These are phyloP conservation scores for Hortiboletus flavorubellus DNA, from an alignment of 768 basidiomycete genomes.

Conservation along the genomic window DNA sequence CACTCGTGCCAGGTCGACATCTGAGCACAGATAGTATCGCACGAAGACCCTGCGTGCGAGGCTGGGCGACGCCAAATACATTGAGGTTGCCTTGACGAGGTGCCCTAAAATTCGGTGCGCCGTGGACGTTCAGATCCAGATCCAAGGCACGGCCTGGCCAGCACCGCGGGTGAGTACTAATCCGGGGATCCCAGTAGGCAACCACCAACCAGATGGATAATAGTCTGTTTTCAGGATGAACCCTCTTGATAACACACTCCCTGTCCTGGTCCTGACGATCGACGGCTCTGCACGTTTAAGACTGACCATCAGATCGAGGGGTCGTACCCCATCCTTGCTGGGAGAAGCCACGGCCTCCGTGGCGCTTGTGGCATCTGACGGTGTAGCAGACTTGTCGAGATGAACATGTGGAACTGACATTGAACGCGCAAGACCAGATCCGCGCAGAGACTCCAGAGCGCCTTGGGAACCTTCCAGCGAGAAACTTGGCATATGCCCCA, in stretches of 20 bases:
- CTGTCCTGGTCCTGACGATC: conserved; percentile 78
- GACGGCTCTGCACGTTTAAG: conserved; percentile 66
- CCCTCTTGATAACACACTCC: conserved; percentile 81
- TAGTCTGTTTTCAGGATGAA: conserved; percentile 95
- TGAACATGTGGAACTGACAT: conserved; percentile 10
- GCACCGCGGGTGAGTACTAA: conserved; percentile 1
- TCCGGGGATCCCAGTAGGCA: not conserved
- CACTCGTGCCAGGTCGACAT: conserved; percentile 59
- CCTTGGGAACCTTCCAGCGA: not conserved
- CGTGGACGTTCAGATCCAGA: conserved; percentile 87
- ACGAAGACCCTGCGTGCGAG: conserved; percentile 85
- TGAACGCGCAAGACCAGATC: not conserved
- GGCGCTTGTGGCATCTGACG: conserved; percentile 10
- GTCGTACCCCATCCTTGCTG: conserved; percentile 15
- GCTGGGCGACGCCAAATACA: conserved; percentile 95
- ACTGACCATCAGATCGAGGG: conserved; percentile 59
- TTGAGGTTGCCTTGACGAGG: conserved; percentile 77
- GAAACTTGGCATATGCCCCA: not conserved
- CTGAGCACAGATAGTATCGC: conserved; percentile 85
- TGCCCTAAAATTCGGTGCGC: conserved; percentile 93
- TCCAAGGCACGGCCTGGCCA: conserved; percentile 77
- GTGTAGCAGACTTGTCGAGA: conserved; percentile 4
- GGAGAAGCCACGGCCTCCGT: conserved; percentile 1
- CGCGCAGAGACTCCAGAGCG: not conserved
- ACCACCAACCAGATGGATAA: conserved; percentile 65